A percentile compares a stretch with the other conserved stretches of the same genome.
phyloP scores from a whole-genome alignment of 1,139 yeast genomes.

The Cylindricascospora bacillispora region DNA sequence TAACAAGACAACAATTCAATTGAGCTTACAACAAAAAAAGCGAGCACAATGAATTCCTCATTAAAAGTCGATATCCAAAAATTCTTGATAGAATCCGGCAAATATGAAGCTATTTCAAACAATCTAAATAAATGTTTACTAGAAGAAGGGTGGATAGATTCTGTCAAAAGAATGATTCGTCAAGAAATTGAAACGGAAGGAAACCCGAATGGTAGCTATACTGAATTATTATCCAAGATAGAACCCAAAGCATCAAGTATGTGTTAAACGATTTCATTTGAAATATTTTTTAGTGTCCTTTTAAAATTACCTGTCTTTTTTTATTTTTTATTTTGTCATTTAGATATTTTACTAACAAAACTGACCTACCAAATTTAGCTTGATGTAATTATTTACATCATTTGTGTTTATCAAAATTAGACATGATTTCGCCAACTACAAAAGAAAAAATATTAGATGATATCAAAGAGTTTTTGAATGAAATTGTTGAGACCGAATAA shows the following conservation, averaged over 20 bases:
- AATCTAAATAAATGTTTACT: constrained; percentile 50
- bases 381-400: too few species aligned
- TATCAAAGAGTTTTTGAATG: constrained; percentile 52
- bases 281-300: too few species aligned
- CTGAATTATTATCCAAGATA: constrained; percentile 37
- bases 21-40: too few species aligned
- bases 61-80: constrained; percentile 54
- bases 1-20: too few species aligned
- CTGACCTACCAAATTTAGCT: too few species aligned
- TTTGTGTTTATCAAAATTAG: too few species aligned
- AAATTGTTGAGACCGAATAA: constrained; percentile 24
- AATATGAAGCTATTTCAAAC: constrained; percentile 56
- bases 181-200: constrained; percentile 29
- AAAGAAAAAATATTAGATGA: constrained; percentile 45
- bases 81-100: constrained; percentile 64
- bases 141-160: constrained; percentile 81
- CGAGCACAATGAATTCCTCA: too few species aligned
- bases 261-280: too few species aligned
- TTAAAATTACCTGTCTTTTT: too few species aligned
- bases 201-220: constrained; percentile 31
- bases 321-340: too few species aligned
- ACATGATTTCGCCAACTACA: constrained; percentile 59
- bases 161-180: constrained; percentile 47
- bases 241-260: constrained; percentile 52
- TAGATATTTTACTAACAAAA: too few species aligned